phyloP scores from a whole-genome alignment of 2,329 filamentous ascomycete species.

The Penicillium hordei region DNA sequence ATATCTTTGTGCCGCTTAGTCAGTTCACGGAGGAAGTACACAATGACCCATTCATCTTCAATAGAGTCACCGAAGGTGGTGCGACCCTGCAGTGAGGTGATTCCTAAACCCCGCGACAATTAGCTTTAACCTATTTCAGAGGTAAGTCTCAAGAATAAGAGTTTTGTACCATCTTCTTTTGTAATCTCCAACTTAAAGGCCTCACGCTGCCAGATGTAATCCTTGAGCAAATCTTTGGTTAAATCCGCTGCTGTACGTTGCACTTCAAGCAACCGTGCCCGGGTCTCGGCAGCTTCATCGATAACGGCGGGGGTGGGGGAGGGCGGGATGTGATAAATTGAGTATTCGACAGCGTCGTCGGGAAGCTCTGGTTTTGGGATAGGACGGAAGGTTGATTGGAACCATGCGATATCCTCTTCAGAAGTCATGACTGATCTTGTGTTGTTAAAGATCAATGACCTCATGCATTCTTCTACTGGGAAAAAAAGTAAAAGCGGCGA shows the following conservation, averaged over 20 bases:
- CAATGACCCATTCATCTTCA: slow-evolving; percentile 96
- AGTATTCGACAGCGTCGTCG: slow-evolving; percentile 85
- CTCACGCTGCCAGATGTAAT: slow-evolving; percentile 95
- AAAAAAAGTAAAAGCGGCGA: slow-evolving; percentile 26
- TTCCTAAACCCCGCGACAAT: slow-evolving; percentile 34
- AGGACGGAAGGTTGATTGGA: slow-evolving; percentile 63
- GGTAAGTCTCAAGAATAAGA: slow-evolving; percentile 4
- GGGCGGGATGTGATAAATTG: slow-evolving; percentile 67
- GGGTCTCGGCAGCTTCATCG: slow-evolving; percentile 52
- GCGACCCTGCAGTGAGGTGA: slow-evolving; percentile 66
- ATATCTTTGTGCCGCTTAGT: slow-evolving; percentile 69
- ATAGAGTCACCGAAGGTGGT: slow-evolving; percentile 93
- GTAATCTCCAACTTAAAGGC: slow-evolving; percentile 66
- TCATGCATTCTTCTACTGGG: slow-evolving; percentile 30
- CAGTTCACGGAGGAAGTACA: slow-evolving; percentile 81
- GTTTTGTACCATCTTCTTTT: slow-evolving; percentile 59
- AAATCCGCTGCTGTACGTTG: slow-evolving; percentile 67
- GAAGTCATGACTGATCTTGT: slow-evolving; percentile 39
- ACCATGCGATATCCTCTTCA: slow-evolving; percentile 63
- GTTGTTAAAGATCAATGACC: slow-evolving; percentile 31
- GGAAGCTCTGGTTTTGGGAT: slow-evolving; percentile 66
- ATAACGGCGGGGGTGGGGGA: slow-evolving; percentile 54
- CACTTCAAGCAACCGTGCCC: slow-evolving; percentile 67
- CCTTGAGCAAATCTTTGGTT: slow-evolving; percentile 65
- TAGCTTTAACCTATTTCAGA: neutral